Evolutionary conservation across 805 yeast species (phyloP), one percentile per base, ranked within the genome.

Genomic region (Metschnikowia dekortorum): DNA sequence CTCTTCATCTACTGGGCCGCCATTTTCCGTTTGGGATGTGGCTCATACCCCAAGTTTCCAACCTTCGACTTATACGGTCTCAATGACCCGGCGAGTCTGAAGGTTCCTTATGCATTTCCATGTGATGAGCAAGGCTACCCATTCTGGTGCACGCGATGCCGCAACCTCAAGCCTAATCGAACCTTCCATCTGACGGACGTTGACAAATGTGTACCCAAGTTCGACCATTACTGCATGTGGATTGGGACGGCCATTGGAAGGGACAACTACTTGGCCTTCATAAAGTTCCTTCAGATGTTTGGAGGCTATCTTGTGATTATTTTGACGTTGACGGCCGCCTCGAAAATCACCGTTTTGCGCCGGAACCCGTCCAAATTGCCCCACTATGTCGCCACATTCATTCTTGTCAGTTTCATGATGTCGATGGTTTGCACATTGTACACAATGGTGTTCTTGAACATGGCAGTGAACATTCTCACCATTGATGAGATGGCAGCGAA

Each of bases 161-260:
- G 78, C 44, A 76, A 84, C 5, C 65, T 87, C 31, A 89, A 87
- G 60, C 74, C 84, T 1, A 78, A 81, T 28, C 72, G 97, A 46
- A 65, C 87, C 0, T 92, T 82, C 56, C 97, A 88, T 61, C 84
- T 90, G 37, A 72, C 78, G 3, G 73, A 77, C 44, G 46, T 69
- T 47, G 76, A 74, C 2, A 61, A 66, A 26, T 89, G 96, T 61
- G 81, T 90, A 0, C 82, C 87, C 0, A 74, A 78, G 50, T 85
- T 87, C 73, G 98, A 91, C 66, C 98, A 91, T 64, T 85, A 76
- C 60, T 91, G 98, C 63, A 61, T 81, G 0, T 89, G 89, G 85
- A 66, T 92, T 0, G 95, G 96, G 1, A 63, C 76, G 0, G 79
- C 82, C 4, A 80, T 91, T 40, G 97, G 96, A 0, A 77, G 79